phyloP scores from a whole-genome alignment of 495 filamentous ascomycete species.

The Entonaema liquescens region DNA sequence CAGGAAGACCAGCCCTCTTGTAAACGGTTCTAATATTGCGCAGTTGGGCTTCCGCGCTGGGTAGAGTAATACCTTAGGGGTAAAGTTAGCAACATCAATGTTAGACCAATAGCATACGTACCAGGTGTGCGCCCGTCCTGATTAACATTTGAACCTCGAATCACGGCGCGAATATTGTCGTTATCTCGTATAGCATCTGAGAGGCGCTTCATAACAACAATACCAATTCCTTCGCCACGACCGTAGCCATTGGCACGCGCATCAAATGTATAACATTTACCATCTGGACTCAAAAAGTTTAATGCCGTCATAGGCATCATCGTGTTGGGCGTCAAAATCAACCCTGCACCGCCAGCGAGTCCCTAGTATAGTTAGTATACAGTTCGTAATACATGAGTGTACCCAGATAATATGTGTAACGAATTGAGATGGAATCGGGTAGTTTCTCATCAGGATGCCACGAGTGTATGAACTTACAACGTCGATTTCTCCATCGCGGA shows the following conservation, averaged over 20 bases:
- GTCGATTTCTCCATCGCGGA: conserved; percentile 60
- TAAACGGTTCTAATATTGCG: conserved; percentile 57
- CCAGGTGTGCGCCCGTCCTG: conserved; percentile 61
- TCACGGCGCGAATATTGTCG: conserved; percentile 66
- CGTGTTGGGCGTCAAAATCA: conserved; percentile 45
- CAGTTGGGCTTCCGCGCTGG: conserved; percentile 55
- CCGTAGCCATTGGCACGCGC: conserved; percentile 69
- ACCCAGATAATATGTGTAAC: neutral
- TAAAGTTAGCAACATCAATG: conserved; percentile 6
- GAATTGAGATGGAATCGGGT: neutral
- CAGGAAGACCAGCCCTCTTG: conserved; percentile 53
- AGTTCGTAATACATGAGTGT: neutral
- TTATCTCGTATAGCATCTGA: conserved; percentile 59
- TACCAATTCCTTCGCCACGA: conserved; percentile 66
- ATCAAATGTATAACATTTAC: conserved; percentile 57
- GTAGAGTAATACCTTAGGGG: conserved; percentile 44
- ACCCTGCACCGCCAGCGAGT: conserved; percentile 44
- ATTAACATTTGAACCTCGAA: conserved; percentile 66
- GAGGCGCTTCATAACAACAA: conserved; percentile 64
- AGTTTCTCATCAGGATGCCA: neutral
- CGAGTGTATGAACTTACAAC: conserved; percentile 27
- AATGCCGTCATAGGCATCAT: conserved; percentile 42
- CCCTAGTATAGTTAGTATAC: conserved; percentile 31
- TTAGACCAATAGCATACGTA: neutral
- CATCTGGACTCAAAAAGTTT: conserved; percentile 48